These are phyloP conservation scores for Urtica urens DNA, from an alignment of 306 rosid genomes.

Conservation along the genomic window DNA sequence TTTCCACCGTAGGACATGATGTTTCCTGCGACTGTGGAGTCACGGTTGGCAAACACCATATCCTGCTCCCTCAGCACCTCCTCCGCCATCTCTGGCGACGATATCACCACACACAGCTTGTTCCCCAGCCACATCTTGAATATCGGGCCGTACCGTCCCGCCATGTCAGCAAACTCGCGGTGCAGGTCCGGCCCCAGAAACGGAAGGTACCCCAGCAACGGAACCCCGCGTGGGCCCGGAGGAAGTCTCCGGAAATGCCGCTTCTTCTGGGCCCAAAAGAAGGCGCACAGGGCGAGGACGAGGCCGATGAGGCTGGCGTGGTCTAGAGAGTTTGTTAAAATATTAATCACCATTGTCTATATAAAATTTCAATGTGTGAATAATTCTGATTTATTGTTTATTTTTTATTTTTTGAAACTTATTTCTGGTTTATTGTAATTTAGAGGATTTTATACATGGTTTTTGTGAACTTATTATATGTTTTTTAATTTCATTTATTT, in stretches of 20 bases:
- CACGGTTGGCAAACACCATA: slow-evolving; percentile 20
- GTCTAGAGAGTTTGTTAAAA: no score
- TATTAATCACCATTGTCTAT: no score
- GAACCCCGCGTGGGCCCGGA: slow-evolving; percentile 27
- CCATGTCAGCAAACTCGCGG: slow-evolving; percentile 12
- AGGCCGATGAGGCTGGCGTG: no score
- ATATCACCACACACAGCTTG: slow-evolving; percentile 11
- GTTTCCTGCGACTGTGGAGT: neutral
- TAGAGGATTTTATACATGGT: no score
- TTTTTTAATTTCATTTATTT: no score
- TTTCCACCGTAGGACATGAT: slow-evolving; percentile 3
- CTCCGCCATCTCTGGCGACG: slow-evolving; percentile 9
- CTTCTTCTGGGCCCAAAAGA: no score
- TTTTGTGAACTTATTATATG: no score
- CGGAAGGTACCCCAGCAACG: slow-evolving; percentile 25
- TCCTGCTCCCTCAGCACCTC: slow-evolving; percentile 25
- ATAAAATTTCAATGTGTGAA: no score
- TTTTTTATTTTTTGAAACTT: no score
- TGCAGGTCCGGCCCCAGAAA: slow-evolving; percentile 19
- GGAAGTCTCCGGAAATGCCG: slow-evolving; percentile 17
- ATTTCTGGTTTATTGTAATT: no score
- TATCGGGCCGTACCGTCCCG: slow-evolving; percentile 20
- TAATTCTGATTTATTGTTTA: no score
- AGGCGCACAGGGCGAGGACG: no score
- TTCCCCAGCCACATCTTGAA: slow-evolving; percentile 20